Evolutionary conservation across 192 early-diverging fungal genomes (phyloP).

Genomic region (Geranomyces michiganensis): DNA sequence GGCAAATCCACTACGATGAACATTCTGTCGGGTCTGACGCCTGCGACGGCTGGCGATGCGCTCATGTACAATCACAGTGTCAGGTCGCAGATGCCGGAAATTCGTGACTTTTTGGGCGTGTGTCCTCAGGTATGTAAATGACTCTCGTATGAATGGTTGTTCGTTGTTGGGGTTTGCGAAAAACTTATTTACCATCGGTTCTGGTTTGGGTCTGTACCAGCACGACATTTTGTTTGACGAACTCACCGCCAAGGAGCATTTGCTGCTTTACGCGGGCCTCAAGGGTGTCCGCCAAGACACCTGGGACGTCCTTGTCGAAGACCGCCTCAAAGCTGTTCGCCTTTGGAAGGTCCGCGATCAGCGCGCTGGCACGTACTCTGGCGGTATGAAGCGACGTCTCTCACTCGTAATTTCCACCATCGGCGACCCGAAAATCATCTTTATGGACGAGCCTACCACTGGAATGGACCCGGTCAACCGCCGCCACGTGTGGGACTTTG

Average conservation of each 20-base stretch:
- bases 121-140: conserved; percentile 50
- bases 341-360: conserved; percentile 67
- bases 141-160: too few species aligned
- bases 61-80: conserved; percentile 65
- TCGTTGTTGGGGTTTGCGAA: too few species aligned
- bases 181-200: too few species aligned
- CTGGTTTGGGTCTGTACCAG: too few species aligned
- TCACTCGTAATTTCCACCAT: conserved; percentile 74
- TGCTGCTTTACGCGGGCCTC: conserved; percentile 72
- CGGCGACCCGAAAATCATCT: conserved; percentile 69
- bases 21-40: conserved; percentile 76
- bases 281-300: conserved; percentile 64
- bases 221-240: conserved; percentile 75
- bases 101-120: conserved; percentile 74
- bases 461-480: conserved; percentile 85
- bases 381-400: conserved; percentile 74
- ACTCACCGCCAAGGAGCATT: conserved; percentile 73
- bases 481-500: conserved; percentile 75
- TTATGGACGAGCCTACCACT: conserved; percentile 69
- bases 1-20: conserved; percentile 79
- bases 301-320: conserved; percentile 59
- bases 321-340: conserved; percentile 69
- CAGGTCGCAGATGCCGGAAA: conserved; percentile 60
- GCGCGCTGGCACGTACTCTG: conserved; percentile 69
- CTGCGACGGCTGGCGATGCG: conserved; percentile 68